Percentiles rank a stretch among this genome's conserved stretches.
Evolutionary conservation across 176 grass and related monocot species (phyloP).

Genomic region (barley (Hordeum vulgare)): MorexV3_pseudomolecules_assembly NC_058523.1:457360191-457360690

Average conservation of each 20-base stretch:
- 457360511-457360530: not conserved
- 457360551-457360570: constrained; percentile 84
- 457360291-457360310: not conserved
- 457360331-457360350: not conserved
- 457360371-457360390: not conserved
- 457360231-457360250: constrained; percentile 25
- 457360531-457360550: constrained; percentile 16
- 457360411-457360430: not conserved
- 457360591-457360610: constrained; percentile 71
- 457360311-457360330: not conserved
- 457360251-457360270: constrained; percentile 1
- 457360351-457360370: not conserved
- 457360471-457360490: not conserved
- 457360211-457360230: constrained; percentile 15
- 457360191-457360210: not conserved
- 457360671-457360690: not conserved
- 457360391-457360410: not conserved
- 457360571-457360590: constrained; percentile 79
- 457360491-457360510: not conserved
- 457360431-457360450: constrained; percentile 1
- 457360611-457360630: not conserved
- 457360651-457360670: not conserved
- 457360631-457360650: not conserved
- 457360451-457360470: not conserved
- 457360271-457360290: not conserved